Evolutionary conservation across 2,329 filamentous ascomycete species (phyloP).

Genomic region (Arthrobotrys musiformis): DNA sequence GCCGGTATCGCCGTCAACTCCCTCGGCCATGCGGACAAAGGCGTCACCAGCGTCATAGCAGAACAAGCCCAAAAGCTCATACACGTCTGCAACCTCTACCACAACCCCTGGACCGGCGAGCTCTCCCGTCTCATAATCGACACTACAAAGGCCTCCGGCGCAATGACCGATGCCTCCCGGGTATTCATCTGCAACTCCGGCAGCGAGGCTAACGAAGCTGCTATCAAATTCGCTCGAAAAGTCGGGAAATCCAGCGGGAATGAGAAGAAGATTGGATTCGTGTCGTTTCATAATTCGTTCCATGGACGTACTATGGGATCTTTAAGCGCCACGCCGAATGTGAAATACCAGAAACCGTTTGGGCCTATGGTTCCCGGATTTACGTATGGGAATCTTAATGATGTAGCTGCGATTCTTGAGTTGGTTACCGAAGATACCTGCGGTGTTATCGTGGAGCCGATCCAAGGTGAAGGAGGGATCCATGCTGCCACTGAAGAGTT

Average conservation of each 20-base stretch:
- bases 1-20: constrained; percentile 95
- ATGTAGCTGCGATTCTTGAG: constrained; percentile 75
- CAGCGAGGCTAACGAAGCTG: constrained; percentile 96
- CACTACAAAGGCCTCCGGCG: constrained; percentile 80
- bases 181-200: constrained; percentile 97
- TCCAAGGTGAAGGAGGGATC: constrained; percentile 95
- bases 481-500: constrained; percentile 85
- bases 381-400: constrained; percentile 85
- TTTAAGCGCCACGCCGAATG: constrained; percentile 94
- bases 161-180: constrained; percentile 80
- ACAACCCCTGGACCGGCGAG: constrained; percentile 93
- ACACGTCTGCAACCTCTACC: constrained; percentile 95
- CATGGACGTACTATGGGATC: constrained; percentile 96
- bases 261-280: constrained; percentile 81
- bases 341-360: constrained; percentile 96
- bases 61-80: constrained; percentile 84
- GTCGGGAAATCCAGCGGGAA: constrained; percentile 73
- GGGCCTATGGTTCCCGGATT: constrained; percentile 95
- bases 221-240: constrained; percentile 96
- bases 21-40: constrained; percentile 87
- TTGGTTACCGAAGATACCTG: constrained; percentile 87
- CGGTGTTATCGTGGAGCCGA: constrained; percentile 94
- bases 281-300: constrained; percentile 92
- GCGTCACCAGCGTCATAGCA: constrained; percentile 77
- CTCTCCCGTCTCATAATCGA: constrained; percentile 87